phyloP scores from a whole-genome alignment of 73 alveolate genomes.

The Tetrahymena malaccensis region DNA sequence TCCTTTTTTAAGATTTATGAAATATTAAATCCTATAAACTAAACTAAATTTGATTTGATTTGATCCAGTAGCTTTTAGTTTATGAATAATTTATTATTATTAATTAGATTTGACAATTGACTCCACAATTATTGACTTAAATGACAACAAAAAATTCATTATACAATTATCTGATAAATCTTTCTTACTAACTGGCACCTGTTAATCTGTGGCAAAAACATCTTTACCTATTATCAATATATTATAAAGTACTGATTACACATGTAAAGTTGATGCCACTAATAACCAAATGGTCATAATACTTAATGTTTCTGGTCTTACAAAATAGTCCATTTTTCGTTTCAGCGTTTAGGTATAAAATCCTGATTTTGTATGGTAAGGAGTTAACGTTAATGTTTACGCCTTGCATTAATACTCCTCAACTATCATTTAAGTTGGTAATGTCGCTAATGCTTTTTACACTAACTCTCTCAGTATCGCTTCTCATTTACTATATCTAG shows the following conservation, averaged over 20 bases:
- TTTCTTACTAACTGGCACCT: not conserved
- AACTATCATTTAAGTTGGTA: not conserved
- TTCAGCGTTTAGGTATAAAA: not conserved
- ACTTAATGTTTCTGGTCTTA: not conserved
- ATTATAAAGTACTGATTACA: not conserved
- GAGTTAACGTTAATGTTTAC: not conserved
- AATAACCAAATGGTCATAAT: not conserved
- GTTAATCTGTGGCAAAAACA: not conserved
- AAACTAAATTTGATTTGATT: not conserved
- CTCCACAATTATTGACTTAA: not conserved
- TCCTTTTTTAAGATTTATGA: no score
- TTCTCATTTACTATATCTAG: not conserved
- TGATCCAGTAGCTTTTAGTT: not conserved
- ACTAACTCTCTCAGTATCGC: not conserved
- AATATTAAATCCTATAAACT: no score
- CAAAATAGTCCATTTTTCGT: not conserved
- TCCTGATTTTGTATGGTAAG: not conserved
- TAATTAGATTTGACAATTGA: not conserved
- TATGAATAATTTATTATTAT: not conserved
- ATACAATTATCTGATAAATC: not conserved
- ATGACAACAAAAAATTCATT: not conserved
- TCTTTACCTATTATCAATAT: not conserved
- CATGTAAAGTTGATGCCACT: not conserved
- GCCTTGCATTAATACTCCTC: not conserved
- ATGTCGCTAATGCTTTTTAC: not conserved